Evolutionary conservation across 1,139 yeast species (phyloP), one percentile per base, ranked within the genome.

Genomic region (Candida pseudocylindracea): DNA sequence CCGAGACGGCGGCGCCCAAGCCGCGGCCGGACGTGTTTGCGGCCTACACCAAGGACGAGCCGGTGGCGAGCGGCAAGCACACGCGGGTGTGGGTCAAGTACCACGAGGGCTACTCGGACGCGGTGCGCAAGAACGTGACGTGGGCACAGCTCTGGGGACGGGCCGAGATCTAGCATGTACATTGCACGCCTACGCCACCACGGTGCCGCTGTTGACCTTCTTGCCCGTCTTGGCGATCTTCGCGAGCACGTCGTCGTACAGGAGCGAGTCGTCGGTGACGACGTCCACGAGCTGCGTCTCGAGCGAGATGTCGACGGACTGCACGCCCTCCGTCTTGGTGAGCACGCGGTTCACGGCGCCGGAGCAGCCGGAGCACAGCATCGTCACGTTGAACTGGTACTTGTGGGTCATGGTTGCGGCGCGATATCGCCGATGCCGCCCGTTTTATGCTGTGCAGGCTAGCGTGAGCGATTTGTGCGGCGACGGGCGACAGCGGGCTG

Each of bases 71-170:
- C 15, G 39, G 41, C 30, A 49, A 45, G 20, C 38, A 40, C 10
- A 36, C 47, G 7, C 58, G 76, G 38, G 75, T 81, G 7, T 88
- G 96, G 96, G 79, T 88, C 11, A 85, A 79, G 45, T 85, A 74
- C 45, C 78, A 78, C 41, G 96, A 85, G 50, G 96, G 98, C 2
- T 85, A 78, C 44, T 79, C 93, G 8, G 79, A 85, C 50, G 98
- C 98, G 0, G 96, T 88, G 1, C 57, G 93, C 29, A 81, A 81
- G 43, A 76, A 74, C 36, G 69, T 85, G 26, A 66, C 73, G 7
- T 88, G 96, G 95, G 50, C 55, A 5, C 79, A 72, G 36, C 49
- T 83, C 27, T 81, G 76, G 76, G 28, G 31, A 7, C 20, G 8
- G 10, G 26, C 3, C 26, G 20, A 15, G n/a, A n/a, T n/a, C n/a